Evolutionary conservation across 768 basidiomycete species (phyloP).

Genomic region (Cystofilobasidium ferigula): DNA sequence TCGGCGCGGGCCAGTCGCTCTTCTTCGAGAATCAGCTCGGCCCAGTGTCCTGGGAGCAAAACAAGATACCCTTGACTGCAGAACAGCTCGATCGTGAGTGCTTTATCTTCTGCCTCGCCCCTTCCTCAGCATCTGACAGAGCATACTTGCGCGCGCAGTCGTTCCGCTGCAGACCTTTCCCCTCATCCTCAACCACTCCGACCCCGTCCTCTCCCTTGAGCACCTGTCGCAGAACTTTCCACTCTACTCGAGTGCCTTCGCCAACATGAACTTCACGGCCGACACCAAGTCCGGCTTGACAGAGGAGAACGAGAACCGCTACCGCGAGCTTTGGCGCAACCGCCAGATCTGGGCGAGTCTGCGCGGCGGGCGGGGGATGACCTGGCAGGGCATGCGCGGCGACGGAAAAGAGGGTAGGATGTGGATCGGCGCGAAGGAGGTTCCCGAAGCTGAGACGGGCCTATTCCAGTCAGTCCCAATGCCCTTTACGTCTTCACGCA

Average conservation of each 20-base stretch:
- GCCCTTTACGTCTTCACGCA: background rate
- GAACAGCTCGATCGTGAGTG: conserved; percentile 51
- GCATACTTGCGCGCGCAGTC: background rate
- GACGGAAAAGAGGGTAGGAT: conserved; percentile 30
- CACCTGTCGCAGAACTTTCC: conserved; percentile 81
- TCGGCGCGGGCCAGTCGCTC: background rate
- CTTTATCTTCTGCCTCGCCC: background rate
- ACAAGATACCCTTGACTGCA: conserved; percentile 35
- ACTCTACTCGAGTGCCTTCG: conserved; percentile 63
- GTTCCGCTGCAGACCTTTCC: conserved; percentile 66
- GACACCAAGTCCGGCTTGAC: conserved; percentile 45
- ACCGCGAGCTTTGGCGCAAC: conserved; percentile 43
- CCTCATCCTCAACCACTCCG: conserved; percentile 54
- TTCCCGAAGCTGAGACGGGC: conserved; percentile 56
- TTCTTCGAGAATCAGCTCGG: conserved; percentile 11
- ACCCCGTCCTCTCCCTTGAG: conserved; percentile 50
- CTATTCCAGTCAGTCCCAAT: conserved; percentile 49
- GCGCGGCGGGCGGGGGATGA: background rate
- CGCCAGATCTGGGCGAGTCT: conserved; percentile 41
- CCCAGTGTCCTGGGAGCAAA: conserved; percentile 7
- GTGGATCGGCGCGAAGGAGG: conserved; percentile 68
- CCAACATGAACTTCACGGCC: conserved; percentile 41
- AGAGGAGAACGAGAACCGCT: conserved; percentile 34
- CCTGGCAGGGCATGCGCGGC: conserved; percentile 31
- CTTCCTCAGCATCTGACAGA: too few relatives aligned